These are phyloP conservation scores for Mortierella sp. DNA, from an alignment of 371 early-diverging fungal species.

Conservation along the genomic window DNA sequence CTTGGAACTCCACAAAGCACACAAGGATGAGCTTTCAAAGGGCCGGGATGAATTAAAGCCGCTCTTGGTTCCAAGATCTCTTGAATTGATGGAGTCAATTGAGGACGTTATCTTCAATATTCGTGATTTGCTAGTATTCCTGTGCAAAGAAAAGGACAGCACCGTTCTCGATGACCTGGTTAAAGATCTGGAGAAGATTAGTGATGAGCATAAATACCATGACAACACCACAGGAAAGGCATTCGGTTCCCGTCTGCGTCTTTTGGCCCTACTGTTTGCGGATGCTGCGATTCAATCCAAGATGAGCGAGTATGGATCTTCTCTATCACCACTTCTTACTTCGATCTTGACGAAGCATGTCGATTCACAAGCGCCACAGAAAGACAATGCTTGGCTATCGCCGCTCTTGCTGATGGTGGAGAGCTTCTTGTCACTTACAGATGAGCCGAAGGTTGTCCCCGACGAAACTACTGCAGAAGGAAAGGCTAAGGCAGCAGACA, in stretches of 20 bases:
- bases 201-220: conserved; percentile 18
- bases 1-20: conserved; percentile 49
- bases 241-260: conserved; percentile 67
- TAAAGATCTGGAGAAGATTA: conserved; percentile 23
- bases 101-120: conserved; percentile 78
- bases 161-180: conserved; percentile 61
- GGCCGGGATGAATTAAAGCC: conserved; percentile 66
- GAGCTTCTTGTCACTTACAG: conserved; percentile 71
- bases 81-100: conserved; percentile 73
- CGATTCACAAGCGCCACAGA: conserved; percentile 20
- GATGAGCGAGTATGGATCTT: conserved; percentile 57
- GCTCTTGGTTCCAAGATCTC: conserved; percentile 62
- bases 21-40: conserved; percentile 60
- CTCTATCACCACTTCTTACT: conserved; percentile 60
- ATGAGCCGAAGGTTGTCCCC: conserved; percentile 67
- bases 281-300: conserved; percentile 68
- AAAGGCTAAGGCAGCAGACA: conserved; percentile 49
- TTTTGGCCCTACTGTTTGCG: conserved; percentile 74
- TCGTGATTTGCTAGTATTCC: conserved; percentile 72
- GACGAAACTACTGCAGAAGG: conserved; percentile 54
- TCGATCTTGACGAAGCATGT: conserved; percentile 58
- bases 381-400: conserved; percentile 71
- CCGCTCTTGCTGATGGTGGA: conserved; percentile 78
- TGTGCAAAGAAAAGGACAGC: conserved; percentile 62
- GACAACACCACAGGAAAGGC: conserved; percentile 29